Evolutionary conservation across 31 red algal species (phyloP), one percentile per base, ranked within the genome.

Genomic region (Pterothamnion heteromorphum): DNA sequence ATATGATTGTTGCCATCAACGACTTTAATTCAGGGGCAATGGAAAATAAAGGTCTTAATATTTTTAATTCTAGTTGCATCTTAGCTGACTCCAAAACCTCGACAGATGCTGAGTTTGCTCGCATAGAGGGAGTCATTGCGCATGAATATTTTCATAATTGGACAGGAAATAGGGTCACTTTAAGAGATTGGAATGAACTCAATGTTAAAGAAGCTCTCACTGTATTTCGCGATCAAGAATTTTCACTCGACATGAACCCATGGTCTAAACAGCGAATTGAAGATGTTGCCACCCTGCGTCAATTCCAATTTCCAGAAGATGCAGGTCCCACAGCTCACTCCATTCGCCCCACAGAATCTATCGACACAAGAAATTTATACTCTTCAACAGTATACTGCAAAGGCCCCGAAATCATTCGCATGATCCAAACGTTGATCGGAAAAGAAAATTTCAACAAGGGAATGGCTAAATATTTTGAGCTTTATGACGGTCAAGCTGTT

Each of bases 71-170:
- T 34, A 96, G 94, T 57, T 99, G 95, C 89, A 95, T 99, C 24
- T 93, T 99, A 32, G 98, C 94, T 4, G 94, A 91, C 85, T 93
- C 93, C 20, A 90, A 93, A 44, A 97, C 98, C 23, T 95, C 98
- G 20, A 99, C 98, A 14, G 98, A 99, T 87, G 58, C 84, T 35
- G 98, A 99, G 44, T 99, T 93, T 80, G 94, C 96, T 41, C 74
- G 72, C 34, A 93, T 99, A 9, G 93, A 96, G 80, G 96, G 95
- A 21, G 95, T 99, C 24, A 92, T 97, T 41, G 98, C 93, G 0
- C 98, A 99, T 89, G 98, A 99, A 90, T 99, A 99, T 74, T 99
- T 99, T 84, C 98, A 99, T 91, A 99, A 99, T 94, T 99, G 94
- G 74, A 93, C 91, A 22, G 98, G 98, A 24, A 99, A 99, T 92